Evolutionary conservation across 495 filamentous ascomycete species (phyloP).

Genomic region (Rhizodiscina lignyota): DNA sequence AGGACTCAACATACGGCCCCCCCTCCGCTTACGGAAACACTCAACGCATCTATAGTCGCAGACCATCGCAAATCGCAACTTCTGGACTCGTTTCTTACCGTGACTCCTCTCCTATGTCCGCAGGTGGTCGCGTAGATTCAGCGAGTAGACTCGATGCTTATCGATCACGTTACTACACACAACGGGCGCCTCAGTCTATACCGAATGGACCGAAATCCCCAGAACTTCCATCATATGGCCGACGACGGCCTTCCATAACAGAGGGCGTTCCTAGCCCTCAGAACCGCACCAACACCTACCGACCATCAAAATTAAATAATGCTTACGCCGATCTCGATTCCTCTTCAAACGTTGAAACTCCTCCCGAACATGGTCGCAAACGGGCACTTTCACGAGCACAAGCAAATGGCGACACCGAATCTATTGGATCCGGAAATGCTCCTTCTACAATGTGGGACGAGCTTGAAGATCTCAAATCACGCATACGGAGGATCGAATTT

Average conservation of each 20-base stretch:
- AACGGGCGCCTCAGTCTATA: no score
- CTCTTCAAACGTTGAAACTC: constrained; percentile 7
- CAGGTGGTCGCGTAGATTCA: background rate
- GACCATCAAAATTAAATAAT: constrained; percentile 14
- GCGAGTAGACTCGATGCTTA: background rate
- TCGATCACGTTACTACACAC: background rate
- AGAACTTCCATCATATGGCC: constrained; percentile 23
- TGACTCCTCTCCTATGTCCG: background rate
- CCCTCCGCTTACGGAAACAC: background rate
- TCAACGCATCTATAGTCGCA: background rate
- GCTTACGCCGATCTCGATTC: constrained; percentile 4
- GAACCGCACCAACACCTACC: constrained; percentile 7
- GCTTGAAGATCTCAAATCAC: constrained; percentile 84
- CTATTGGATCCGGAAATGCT: constrained; percentile 68
- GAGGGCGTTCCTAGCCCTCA: constrained; percentile 9
- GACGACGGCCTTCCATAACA: constrained; percentile 28
- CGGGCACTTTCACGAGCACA: constrained; percentile 20
- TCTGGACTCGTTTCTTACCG: background rate
- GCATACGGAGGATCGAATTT: constrained; percentile 81
- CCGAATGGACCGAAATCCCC: constrained; percentile 22
- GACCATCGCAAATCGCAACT: background rate
- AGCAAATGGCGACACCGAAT: constrained; percentile 42
- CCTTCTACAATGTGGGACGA: constrained; percentile 97
- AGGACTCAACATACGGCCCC: background rate
- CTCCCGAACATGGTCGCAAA: constrained; percentile 2